These are phyloP conservation scores for Penicillium salamii DNA, from an alignment of 495 filamentous ascomycete genomes.

Conservation along the genomic window DNA sequence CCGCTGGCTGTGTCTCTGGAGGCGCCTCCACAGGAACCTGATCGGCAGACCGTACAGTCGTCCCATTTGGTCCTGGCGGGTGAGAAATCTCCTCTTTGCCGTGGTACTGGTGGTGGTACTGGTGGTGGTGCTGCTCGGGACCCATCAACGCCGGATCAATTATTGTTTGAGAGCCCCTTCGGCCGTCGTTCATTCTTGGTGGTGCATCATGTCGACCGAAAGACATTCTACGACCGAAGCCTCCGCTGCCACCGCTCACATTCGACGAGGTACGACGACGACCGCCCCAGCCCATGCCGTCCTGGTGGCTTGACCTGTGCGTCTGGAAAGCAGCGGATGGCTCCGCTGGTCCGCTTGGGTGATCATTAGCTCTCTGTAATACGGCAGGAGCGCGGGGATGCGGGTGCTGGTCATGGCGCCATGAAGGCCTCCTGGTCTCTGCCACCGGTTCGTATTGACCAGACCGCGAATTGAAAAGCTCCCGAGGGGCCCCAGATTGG, in stretches of 20 bases:
- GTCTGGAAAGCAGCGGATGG: slow-evolving; percentile 91
- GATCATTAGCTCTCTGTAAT: slow-evolving; percentile 67
- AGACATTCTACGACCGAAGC: slow-evolving; percentile 58
- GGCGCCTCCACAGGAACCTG: slow-evolving; percentile 39
- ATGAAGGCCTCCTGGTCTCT: slow-evolving; percentile 67
- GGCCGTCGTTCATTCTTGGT: slow-evolving; percentile 42
- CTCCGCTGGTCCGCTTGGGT: slow-evolving; percentile 72
- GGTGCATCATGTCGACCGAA: slow-evolving; percentile 47
- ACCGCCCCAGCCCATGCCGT: slow-evolving; percentile 59
- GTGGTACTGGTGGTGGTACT: not conserved
- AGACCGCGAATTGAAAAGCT: slow-evolving; percentile 91
- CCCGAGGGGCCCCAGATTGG: slow-evolving; percentile 59
- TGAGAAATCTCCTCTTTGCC: slow-evolving; percentile 28
- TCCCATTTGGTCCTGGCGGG: slow-evolving; percentile 33
- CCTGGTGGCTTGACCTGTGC: slow-evolving; percentile 64
- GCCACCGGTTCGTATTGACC: slow-evolving; percentile 89
- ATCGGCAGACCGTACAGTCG: slow-evolving; percentile 47
- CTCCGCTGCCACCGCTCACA: slow-evolving; percentile 86
- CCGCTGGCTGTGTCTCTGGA: slow-evolving; percentile 21
- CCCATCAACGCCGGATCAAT: slow-evolving; percentile 29
- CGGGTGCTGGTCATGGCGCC: slow-evolving; percentile 61
- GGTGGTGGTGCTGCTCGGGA: slow-evolving; percentile 16
- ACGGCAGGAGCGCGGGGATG: slow-evolving; percentile 71
- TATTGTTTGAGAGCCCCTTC: slow-evolving; percentile 46
- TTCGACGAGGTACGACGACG: slow-evolving; percentile 90